A percentile compares a stretch with the other conserved stretches of the same genome.
Evolutionary conservation across 371 early-diverging fungal genomes (phyloP).

Genomic region (Rhizomucor pusillus): DNA sequence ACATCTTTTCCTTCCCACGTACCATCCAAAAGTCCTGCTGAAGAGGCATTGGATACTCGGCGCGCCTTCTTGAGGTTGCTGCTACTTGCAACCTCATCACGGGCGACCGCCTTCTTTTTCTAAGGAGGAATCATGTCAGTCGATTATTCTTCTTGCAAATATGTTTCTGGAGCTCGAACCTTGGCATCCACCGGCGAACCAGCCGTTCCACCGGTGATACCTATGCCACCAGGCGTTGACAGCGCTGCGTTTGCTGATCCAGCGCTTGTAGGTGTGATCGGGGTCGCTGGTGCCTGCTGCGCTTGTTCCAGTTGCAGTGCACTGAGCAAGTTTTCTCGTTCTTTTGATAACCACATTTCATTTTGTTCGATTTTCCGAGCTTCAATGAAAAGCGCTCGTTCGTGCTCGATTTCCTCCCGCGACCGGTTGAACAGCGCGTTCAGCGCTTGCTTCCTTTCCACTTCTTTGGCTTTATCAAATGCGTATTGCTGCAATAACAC

Average conservation of each 20-base stretch:
- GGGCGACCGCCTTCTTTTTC: constrained; percentile 33
- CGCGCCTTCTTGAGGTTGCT: constrained; percentile 30
- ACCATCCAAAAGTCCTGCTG: constrained; percentile 27
- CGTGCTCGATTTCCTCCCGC: constrained; percentile 82
- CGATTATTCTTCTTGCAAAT: too few relatives aligned
- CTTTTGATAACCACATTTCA: constrained; percentile 67
- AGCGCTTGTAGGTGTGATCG: constrained; percentile 34
- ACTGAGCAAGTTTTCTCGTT: constrained; percentile 72
- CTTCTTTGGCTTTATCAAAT: constrained; percentile 66
- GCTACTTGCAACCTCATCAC: constrained; percentile 12
- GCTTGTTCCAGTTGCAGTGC: constrained; percentile 58
- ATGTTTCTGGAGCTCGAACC: constrained; percentile 6
- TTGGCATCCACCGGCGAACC: constrained; percentile 10
- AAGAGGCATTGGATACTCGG: constrained; percentile 34
- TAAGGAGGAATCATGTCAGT: constrained; percentile 4
- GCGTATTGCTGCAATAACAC: constrained; percentile 38
- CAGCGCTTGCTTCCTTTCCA: constrained; percentile 78
- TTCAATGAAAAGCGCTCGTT: constrained; percentile 74
- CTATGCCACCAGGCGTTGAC: constrained; percentile 38
- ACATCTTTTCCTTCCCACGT: background rate
- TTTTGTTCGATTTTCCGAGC: constrained; percentile 76
- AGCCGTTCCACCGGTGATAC: constrained; percentile 39
- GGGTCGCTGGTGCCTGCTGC: constrained; percentile 37
- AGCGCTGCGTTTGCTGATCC: constrained; percentile 1
- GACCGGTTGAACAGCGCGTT: constrained; percentile 68